Percentiles rank a stretch among this genome's conserved stretches.
These are phyloP conservation scores for Suillus cothurnatus DNA, from an alignment of 768 basidiomycete genomes.

Conservation along the genomic window DNA sequence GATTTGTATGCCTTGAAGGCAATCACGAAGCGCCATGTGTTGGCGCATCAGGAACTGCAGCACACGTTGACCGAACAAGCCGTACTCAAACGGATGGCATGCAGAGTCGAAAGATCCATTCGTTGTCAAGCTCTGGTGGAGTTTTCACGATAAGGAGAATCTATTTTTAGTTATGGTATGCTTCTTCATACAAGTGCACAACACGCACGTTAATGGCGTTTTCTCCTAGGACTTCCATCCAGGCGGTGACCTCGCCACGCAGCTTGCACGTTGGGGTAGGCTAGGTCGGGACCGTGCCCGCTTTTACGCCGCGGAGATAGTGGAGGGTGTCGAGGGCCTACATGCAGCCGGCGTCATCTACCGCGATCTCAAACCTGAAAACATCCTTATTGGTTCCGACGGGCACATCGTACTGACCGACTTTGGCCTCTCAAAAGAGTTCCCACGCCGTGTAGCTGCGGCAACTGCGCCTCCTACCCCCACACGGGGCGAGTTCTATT, in stretches of 20 bases:
- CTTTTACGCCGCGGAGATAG: slow-evolving; percentile 97
- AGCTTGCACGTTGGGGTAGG: slow-evolving; percentile 94
- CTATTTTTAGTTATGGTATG: slow-evolving; percentile 92
- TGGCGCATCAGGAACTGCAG: slow-evolving; percentile 94
- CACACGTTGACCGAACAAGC: slow-evolving; percentile 97
- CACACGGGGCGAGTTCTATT: slow-evolving; percentile 54
- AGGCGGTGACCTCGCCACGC: slow-evolving; percentile 96
- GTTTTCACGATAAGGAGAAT: slow-evolving; percentile 98
- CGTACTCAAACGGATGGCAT: slow-evolving; percentile 92
- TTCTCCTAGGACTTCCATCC: slow-evolving; percentile 82
- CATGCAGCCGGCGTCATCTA: slow-evolving; percentile 96
- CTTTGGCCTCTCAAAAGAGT: slow-evolving; percentile 94
- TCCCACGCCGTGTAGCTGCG: slow-evolving; percentile 56
- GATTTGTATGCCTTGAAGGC: slow-evolving; percentile 94
- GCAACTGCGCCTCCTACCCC: slow-evolving; percentile 62
- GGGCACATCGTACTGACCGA: slow-evolving; percentile 98
- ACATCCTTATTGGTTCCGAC: slow-evolving; percentile 90
- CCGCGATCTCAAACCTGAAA: slow-evolving; percentile 96
- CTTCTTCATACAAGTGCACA: slow-evolving; percentile 22
- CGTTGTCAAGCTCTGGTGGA: slow-evolving; percentile 95
- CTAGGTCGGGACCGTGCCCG: slow-evolving; percentile 92
- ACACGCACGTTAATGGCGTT: slow-evolving; percentile 18
- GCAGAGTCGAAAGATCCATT: slow-evolving; percentile 89
- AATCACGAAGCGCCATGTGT: slow-evolving; percentile 95
- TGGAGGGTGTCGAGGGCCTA: slow-evolving; percentile 93